Evolutionary conservation across 805 yeast genomes (phyloP), one percentile per base, ranked within the genome.

Genomic region (Suhomyces prunicola): DNA sequence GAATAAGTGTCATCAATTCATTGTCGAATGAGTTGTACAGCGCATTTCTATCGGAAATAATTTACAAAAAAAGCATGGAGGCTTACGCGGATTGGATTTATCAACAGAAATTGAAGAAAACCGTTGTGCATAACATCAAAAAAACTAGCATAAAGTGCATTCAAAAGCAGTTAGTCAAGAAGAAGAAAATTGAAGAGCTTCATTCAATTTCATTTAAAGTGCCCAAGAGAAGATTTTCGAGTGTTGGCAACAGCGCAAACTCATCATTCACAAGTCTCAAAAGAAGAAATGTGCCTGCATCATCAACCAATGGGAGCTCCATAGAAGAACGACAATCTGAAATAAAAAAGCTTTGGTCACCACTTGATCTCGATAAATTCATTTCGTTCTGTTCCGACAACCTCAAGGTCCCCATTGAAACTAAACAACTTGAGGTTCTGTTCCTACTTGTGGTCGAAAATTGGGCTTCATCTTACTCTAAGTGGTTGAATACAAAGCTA

Each of bases 41-140:
- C 15, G 88, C 92, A 0, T 85, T 88, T 59, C 61, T 88, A 42
- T 76, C 80, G 44, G 92, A 87, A 57, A 72, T 79, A 39, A 62
- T 81, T 0, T 82, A 76, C 59, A 65, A 78, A 39, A 64, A 70
- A 3, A 66, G 73, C 0, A 60, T 78, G 42, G 78, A 78, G 27
- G 63, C 72, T 2, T 66, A 69, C 45, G 87, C 94, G 0, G 77
- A 72, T n/a, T 31, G 55, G 1, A 63, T 74, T 44, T 64, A 78
- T 44, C 58, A 68, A 0, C 60, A 50, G 7, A 60, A 59, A 2
- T 48, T 82, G 24, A 76, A 74, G 54, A 57, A 49, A 19, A 55
- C 46, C 2, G 52, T 63, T 1, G 59, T 84, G 3, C 55, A 53
- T 24, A 67, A 57, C 23, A 57, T 87, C 1, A 62, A 52, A 3